Evolutionary conservation across 495 filamentous ascomycete species (phyloP).

Genomic region (Niebla homalea): DNA sequence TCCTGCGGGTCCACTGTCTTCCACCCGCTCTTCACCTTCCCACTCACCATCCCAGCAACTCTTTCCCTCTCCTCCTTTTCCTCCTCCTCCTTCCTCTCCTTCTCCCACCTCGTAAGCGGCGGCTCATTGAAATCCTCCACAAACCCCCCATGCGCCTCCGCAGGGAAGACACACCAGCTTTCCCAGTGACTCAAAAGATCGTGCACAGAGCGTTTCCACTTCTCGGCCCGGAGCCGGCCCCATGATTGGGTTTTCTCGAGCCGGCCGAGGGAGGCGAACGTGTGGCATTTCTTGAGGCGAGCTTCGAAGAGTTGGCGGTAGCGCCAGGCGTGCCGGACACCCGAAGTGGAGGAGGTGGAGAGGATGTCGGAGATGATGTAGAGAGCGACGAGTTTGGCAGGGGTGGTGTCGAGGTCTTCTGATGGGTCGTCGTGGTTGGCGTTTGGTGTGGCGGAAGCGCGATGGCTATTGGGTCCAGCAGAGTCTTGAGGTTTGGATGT

Average conservation of each 20-base stretch:
- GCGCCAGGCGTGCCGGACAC: conserved; percentile 79
- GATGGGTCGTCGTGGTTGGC: conserved; percentile 22
- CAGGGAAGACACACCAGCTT: conserved; percentile 75
- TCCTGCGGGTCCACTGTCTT: conserved; percentile 53
- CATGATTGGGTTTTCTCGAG: conserved; percentile 65
- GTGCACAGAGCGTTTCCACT: conserved; percentile 76
- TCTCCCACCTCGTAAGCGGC: conserved; percentile 41
- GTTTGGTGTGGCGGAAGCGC: conserved; percentile 5
- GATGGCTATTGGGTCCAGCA: not conserved
- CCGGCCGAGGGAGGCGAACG: conserved; percentile 71
- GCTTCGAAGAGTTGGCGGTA: conserved; percentile 78
- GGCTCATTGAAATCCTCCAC: conserved; percentile 60
- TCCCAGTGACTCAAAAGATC: conserved; percentile 71
- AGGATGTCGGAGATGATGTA: conserved; percentile 84
- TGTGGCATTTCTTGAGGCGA: conserved; percentile 50
- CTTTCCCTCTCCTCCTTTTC: conserved; percentile 39
- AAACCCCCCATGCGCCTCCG: conserved; percentile 61
- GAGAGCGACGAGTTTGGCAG: conserved; percentile 66
- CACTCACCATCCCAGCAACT: conserved; percentile 12
- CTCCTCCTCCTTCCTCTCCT: conserved; percentile 18
- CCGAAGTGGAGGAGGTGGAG: conserved; percentile 67
- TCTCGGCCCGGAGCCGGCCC: conserved; percentile 75
- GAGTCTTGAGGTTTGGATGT: not conserved
- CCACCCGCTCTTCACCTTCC: conserved; percentile 47
- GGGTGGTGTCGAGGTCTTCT: conserved; percentile 46